phyloP scores from a whole-genome alignment of 1,284 basidiomycete species.

The Rhodotorula sp. region DNA sequence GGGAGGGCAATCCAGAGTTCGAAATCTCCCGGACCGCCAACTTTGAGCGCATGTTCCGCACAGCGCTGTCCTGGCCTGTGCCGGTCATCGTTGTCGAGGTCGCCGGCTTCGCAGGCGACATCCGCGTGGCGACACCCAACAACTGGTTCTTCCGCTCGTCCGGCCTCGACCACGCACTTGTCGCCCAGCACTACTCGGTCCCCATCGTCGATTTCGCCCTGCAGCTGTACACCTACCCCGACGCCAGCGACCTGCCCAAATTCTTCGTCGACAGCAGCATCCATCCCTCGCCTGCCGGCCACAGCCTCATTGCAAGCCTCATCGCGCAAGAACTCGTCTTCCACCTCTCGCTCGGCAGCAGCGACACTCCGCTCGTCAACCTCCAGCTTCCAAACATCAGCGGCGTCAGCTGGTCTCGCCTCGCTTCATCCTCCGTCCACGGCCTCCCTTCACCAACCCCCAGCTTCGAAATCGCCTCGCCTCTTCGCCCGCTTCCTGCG shows the following conservation, averaged over 20 bases:
- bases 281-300: neutral
- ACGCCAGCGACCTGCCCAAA: neutral
- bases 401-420: constrained; percentile 1
- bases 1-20: neutral
- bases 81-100: constrained; percentile 2
- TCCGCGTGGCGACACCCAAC: neutral
- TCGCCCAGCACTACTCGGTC: constrained; percentile 1
- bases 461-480: too few species aligned
- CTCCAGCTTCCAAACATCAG: neutral
- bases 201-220: neutral
- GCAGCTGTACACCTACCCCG: neutral
- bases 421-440: neutral
- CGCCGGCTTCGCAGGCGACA: neutral
- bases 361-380: neutral
- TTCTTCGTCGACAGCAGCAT: constrained; percentile 1
- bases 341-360: constrained; percentile 1
- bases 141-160: neutral
- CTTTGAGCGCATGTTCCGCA: constrained; percentile 4
- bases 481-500: neutral
- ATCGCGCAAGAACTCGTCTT: neutral
- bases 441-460: neutral
- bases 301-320: neutral
- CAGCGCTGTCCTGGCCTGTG: neutral
- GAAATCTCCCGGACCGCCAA: neutral
- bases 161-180: neutral